Evolutionary conservation across 345 rosid genomes (phyloP).

Genomic region (Lenwebbia sp.): DNA sequence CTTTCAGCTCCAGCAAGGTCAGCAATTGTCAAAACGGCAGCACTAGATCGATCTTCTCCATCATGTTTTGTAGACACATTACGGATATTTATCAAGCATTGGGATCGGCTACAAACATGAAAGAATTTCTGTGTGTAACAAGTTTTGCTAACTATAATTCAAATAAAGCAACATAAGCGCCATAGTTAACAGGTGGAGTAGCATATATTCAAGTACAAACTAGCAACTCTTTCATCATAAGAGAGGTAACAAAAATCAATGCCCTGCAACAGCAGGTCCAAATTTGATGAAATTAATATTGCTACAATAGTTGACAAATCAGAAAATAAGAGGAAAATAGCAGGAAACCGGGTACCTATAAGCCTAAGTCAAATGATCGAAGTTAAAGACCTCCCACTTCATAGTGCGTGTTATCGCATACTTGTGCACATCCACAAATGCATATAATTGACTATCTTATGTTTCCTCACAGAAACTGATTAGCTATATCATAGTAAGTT

Average conservation of each 20-base stretch:
- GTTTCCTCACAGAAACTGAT: neutral
- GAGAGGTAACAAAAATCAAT: neutral
- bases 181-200: neutral
- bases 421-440: neutral
- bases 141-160: neutral
- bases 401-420: too few species aligned
- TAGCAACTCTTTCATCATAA: neutral
- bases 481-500: neutral
- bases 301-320: neutral
- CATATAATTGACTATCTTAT: neutral
- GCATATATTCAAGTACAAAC: neutral
- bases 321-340: neutral
- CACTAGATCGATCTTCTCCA: conserved; percentile 15
- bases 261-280: neutral
- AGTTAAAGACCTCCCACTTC: neutral
- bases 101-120: conserved; percentile 66
- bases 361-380: neutral
- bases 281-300: neutral
- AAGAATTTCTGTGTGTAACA: neutral
- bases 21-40: conserved; percentile 57
- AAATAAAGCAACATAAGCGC: neutral
- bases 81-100: conserved; percentile 76
- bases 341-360: neutral
- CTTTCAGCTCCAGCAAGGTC: conserved; percentile 98
- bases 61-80: conserved; percentile 8